A percentile compares a stretch with the other conserved stretches of the same genome.
Evolutionary conservation across 345 rosid species (phyloP).

Genomic region (Eucalyptus virginea): DNA sequence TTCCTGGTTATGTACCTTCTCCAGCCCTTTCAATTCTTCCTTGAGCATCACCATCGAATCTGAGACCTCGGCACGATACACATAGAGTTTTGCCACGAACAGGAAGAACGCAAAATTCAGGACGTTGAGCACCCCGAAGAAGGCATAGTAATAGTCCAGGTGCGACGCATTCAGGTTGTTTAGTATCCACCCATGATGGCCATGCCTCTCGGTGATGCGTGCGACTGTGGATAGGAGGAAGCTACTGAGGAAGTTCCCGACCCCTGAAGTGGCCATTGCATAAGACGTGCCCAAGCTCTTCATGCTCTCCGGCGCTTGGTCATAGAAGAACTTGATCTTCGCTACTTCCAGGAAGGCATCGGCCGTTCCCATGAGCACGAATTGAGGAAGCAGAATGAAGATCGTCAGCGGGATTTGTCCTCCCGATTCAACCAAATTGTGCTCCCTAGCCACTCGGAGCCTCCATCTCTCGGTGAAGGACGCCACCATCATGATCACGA

Average conservation of each 20-base stretch:
- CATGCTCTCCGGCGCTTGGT: constrained; percentile 90
- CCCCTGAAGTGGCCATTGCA: constrained; percentile 32
- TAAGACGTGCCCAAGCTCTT: constrained; percentile 89
- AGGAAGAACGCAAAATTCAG: constrained; percentile 56
- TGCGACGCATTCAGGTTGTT: constrained; percentile 69
- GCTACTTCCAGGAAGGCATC: constrained; percentile 73
- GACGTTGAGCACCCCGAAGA: constrained; percentile 46
- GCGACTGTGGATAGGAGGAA: constrained; percentile 53
- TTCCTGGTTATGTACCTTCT: constrained; percentile 1
- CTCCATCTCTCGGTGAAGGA: constrained; percentile 41
- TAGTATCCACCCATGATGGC: constrained; percentile 61
- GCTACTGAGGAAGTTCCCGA: constrained; percentile 71
- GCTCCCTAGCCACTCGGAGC: constrained; percentile 35
- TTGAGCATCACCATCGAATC: constrained; percentile 39
- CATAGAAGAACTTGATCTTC: constrained; percentile 83
- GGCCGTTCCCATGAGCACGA: constrained; percentile 68
- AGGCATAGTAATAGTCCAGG: constrained; percentile 61
- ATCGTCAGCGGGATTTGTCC: constrained; percentile 45
- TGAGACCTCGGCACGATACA: constrained; percentile 57
- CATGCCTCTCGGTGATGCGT: constrained; percentile 28
- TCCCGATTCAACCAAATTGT: constrained; percentile 37
- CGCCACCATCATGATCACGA: constrained; percentile 51
- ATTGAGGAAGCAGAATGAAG: constrained; percentile 70
- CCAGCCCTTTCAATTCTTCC: constrained; percentile 26
- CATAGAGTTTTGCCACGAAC: constrained; percentile 37